Base-by-base conservation (phyloP, 2,329 filamentous ascomycete genomes). In the Chaetoscypha palmicola region DNA sequence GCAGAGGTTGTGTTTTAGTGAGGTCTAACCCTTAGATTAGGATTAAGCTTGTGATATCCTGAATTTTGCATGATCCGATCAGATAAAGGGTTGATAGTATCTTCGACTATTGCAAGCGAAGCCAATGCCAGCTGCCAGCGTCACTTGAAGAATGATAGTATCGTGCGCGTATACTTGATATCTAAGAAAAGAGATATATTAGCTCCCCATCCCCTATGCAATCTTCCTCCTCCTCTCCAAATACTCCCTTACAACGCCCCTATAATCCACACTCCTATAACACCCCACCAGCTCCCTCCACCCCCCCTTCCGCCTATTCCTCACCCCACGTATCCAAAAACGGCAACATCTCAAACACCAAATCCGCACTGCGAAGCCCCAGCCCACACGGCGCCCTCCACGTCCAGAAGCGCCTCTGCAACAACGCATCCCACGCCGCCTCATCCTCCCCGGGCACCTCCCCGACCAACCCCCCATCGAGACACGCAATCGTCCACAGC, bases 341-440 rank as follows among this genome's bases (percentile, higher is more conserved):
- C 3, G 83, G 83, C 39, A 90, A 60, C 0, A 74, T 75, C 59
- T 91, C 86, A 57, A 89, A 89, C n/a, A 86, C 78, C 53, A 87
- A 81, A 58, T 85, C 82, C 0, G 80, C 79, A 42, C 72, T 70
- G 56, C 69, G 70, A 32, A 67, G 67, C 1, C 83, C 83, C 54
- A 78, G 78, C 1, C 82, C 82, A 5, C 68, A 71, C 1, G 79
- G 77, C 52, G 84, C 84, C 22, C 84, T 71, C 72, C 79, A 81
- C 51, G 72, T 77, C 7, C 81, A 80, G 58, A 82, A 90, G 32
- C 82, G 75, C 19, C 73, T 78, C 57, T 82, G 70, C 42, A 87
- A 64, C 22, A 80, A 71, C 3, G 38, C 38, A 5, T 41, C 38
- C 38, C 30, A 34, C 19, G 33, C 38, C 20, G 38, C 38, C 19